Evolutionary conservation across 192 early-diverging fungal species (phyloP), one percentile per base, ranked within the genome.

Genomic region (Linnemannia exigua): DNA sequence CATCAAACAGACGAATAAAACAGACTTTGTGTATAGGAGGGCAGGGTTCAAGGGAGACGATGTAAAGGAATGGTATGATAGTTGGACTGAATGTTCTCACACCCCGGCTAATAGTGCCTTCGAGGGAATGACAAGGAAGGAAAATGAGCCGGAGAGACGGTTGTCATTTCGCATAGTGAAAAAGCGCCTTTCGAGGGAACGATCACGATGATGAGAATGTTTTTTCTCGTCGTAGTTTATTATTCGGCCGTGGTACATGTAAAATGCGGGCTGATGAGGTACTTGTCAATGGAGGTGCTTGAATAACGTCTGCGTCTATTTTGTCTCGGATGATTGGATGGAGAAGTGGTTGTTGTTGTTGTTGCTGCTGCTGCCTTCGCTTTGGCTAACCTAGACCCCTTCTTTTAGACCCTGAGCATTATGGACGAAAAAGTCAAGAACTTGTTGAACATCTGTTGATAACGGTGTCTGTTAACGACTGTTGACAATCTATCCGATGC

Each of bases 401-500:
- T 44, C 9, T 44, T 6, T 44, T 44, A 44, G 28, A 63, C 28
- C 58, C 58, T 61, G 25, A 61, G 12, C 58, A 15, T 14, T 28
- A 63, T 25, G 52, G 25, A 22, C 22, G 52, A n/a, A 25, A 54
- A 54, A n/a, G 52, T 8, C 51, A n/a, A 52, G n/a, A n/a, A n/a
- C n/a, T n/a, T n/a, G n/a, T n/a, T n/a, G n/a, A n/a, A n/a, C n/a
- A n/a, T n/a, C n/a, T n/a, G n/a, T n/a, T n/a, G n/a, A n/a, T n/a
- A n/a, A n/a, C n/a, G n/a, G n/a, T n/a, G n/a, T n/a, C n/a, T n/a
- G n/a, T n/a, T n/a, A 12, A 25, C 3, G 31, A 28, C 15, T 63
- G 58, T 63, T 63, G 58, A 63, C 58, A 63, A 63, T 63, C 58
- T 31, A 63, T 63, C 31, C 58, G 58, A 31, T 63, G 58, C 28